Percentiles rank a stretch among this genome's conserved stretches.
phyloP scores from a whole-genome alignment of 371 early-diverging fungal species.

The Haplosporangium sp. region DNA sequence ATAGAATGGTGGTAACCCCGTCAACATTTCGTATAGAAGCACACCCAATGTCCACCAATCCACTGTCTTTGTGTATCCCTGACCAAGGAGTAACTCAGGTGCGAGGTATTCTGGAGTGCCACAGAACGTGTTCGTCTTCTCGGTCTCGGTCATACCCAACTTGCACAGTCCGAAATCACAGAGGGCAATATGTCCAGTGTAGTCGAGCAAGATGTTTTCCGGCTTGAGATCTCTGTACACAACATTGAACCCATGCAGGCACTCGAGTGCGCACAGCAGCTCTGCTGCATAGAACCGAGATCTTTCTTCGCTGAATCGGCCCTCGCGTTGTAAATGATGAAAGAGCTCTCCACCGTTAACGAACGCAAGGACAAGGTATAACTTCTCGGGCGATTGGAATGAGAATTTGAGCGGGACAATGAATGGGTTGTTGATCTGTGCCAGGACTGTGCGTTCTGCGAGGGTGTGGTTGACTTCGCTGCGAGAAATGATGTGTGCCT shows the following conservation, averaged over 20 bases:
- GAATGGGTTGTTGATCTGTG: slow-evolving; percentile 87
- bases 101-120: slow-evolving; percentile 99
- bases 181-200: slow-evolving; percentile 96
- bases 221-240: slow-evolving; percentile 94
- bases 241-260: slow-evolving; percentile 89
- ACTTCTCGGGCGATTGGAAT: slow-evolving; percentile 89
- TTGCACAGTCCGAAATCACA: slow-evolving; percentile 99
- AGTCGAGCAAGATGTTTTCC: slow-evolving; percentile 97
- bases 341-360: slow-evolving; percentile 96
- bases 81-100: slow-evolving; percentile 92
- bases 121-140: slow-evolving; percentile 96
- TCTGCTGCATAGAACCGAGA: slow-evolving; percentile 82
- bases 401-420: slow-evolving; percentile 89
- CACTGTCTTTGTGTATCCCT: slow-evolving; percentile 94
- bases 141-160: slow-evolving; percentile 92
- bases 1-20: slow-evolving; percentile 96
- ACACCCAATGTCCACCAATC: slow-evolving; percentile 99
- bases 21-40: slow-evolving; percentile 95
- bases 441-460: slow-evolving; percentile 91
- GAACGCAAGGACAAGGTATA: slow-evolving; percentile 92
- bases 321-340: slow-evolving; percentile 87
- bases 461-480: slow-evolving; percentile 90
- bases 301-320: slow-evolving; percentile 75
- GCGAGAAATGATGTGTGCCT: slow-evolving; percentile 93
- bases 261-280: slow-evolving; percentile 84